These are phyloP conservation scores for Scheffersomyces coipomensis DNA, from an alignment of 805 yeast genomes.

Conservation along the genomic window DNA sequence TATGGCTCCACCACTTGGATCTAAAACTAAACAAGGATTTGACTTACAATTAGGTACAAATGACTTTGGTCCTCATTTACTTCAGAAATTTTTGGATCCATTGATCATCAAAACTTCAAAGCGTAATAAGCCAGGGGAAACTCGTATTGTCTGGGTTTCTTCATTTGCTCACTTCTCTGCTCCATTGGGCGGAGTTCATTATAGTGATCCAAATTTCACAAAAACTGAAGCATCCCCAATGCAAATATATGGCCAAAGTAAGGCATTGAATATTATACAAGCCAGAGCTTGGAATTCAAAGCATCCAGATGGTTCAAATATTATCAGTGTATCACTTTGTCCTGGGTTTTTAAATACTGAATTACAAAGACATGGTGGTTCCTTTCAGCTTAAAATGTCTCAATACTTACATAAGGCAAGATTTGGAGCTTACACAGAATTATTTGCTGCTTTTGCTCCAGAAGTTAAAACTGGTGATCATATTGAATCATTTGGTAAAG, in stretches of 20 bases:
- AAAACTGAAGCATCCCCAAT: constrained; percentile 8
- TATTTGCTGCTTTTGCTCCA: constrained; percentile 43
- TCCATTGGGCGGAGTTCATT: constrained; percentile 31
- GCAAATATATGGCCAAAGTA: constrained; percentile 40
- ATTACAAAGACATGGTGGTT: constrained; percentile 24
- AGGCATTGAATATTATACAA: constrained; percentile 38
- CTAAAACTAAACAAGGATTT: constrained; percentile 37
- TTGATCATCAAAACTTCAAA: constrained; percentile 30
- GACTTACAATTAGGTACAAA: constrained; percentile 49
- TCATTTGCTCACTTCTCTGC: constrained; percentile 33
- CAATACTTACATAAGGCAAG: constrained; percentile 15
- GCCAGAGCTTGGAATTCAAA: constrained; percentile 30
- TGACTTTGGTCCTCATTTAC: constrained; percentile 44
- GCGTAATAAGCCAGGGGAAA: constrained; percentile 16
- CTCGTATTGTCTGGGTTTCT: constrained; percentile 46
- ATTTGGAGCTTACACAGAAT: constrained; percentile 46
- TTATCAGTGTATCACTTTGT: constrained; percentile 34
- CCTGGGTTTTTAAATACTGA: constrained; percentile 42
- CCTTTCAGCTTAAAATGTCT: background rate
- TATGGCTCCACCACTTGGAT: constrained; percentile 23
- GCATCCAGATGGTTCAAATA: constrained; percentile 23
- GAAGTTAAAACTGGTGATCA: constrained; percentile 32
- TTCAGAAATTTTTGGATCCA: constrained; percentile 38
- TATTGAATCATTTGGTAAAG: constrained; percentile 36
- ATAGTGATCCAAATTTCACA: constrained; percentile 26